Evolutionary conservation across 2,329 filamentous ascomycete species (phyloP), one percentile per base, ranked within the genome.

Genomic region (Bretziella fagacearum): DNA sequence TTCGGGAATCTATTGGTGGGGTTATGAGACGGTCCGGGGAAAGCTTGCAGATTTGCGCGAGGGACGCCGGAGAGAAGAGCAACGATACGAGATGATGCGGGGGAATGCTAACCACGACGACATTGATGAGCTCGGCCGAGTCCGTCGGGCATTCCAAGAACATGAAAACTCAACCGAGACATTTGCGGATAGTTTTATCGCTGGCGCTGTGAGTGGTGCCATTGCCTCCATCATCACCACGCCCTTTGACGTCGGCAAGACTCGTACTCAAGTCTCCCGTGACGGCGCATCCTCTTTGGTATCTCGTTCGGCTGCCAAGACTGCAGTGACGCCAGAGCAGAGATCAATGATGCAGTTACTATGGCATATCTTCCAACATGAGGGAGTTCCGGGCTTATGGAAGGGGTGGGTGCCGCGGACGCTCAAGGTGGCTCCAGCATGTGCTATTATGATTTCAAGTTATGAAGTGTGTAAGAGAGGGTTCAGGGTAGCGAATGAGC

Each of bases 401-500:
- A 83, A 71, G 55, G 91, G 91, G 36, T 95, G 87, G 84, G 80
- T 85, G 20, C 86, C 91, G 0, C 72, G 91, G 32, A 93, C 85
- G 54, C 67, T 96, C 51, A 96, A 96, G 61, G 87, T 98, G 4
- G 89, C 91, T 1, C 91, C 91, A 1, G 85, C 89, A 0, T 98
- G 91, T 63, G 91, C 91, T 23, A 96, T 98, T 59, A 98, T 98
- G 91, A 96, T 98, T 59, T 93, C 84, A 59, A 94, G 81, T 59
- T 98, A 96, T 61, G 91, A 98, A 62, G 74, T 96, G 30, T 87
- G 91, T 44, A 98, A 98, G 70, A 80, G 83, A 61, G 79, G 82
- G 59, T 93, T 93, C 27, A 71, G 77, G 46, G 71, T 74, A 8
- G 75, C 84, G 43, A 95, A 96, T 51, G 69, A 74, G 56, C 64